phyloP scores from a whole-genome alignment of 2,329 filamentous ascomycete genomes.

The Geosmithia putterillii region DNA sequence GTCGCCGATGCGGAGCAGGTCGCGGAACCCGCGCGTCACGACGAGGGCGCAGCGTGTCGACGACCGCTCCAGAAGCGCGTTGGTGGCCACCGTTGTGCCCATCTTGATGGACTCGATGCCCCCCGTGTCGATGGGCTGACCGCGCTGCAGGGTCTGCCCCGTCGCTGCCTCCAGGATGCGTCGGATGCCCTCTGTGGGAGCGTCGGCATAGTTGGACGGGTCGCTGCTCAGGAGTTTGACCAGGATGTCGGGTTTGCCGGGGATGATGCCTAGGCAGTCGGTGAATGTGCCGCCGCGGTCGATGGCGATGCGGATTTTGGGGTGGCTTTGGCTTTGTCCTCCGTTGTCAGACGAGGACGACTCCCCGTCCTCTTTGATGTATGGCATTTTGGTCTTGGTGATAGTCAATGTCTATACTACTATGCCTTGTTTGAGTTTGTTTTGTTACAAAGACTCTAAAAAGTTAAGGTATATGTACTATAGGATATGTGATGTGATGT shows the following conservation, averaged over 20 bases:
- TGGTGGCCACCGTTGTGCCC: slow-evolving; percentile 92
- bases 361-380: slow-evolving; percentile 3
- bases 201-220: slow-evolving; percentile 83
- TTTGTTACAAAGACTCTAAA: neutral
- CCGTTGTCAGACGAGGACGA: neutral
- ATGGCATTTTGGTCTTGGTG: slow-evolving; percentile 1
- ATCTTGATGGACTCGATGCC: slow-evolving; percentile 85
- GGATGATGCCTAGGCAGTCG: slow-evolving; percentile 75
- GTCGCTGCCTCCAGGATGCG: slow-evolving; percentile 72
- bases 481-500: no score
- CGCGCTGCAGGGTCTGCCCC: slow-evolving; percentile 62
- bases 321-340: neutral
- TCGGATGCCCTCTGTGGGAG: slow-evolving; percentile 84
- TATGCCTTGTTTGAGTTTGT: neutral
- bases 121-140: slow-evolving; percentile 66
- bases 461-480: neutral
- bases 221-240: slow-evolving; percentile 87
- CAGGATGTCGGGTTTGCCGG: slow-evolving; percentile 59
- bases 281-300: slow-evolving; percentile 82
- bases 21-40: slow-evolving; percentile 76
- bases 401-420: neutral
- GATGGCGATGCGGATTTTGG: slow-evolving; percentile 57
- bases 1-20: slow-evolving; percentile 81
- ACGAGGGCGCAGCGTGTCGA: slow-evolving; percentile 80
- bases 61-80: slow-evolving; percentile 80